Conservation (phyloP, 2,329 filamentous ascomycete species). For the Ilyonectria destructans region DNA sequence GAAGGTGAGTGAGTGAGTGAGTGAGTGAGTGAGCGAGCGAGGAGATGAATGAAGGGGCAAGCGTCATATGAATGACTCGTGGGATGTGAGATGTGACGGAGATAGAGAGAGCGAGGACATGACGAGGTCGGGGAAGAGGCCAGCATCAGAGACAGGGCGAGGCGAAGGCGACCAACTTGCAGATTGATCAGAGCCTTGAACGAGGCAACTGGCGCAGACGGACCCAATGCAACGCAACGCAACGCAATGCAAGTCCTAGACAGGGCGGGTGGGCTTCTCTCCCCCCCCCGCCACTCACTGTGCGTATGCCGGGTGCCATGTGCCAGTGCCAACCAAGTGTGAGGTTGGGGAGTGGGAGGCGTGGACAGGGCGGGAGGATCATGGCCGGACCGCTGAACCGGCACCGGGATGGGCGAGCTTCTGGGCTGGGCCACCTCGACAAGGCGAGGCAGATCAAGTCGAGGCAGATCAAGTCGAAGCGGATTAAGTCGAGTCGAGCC, state of each 20-base stretch:
- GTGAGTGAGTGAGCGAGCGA: not conserved
- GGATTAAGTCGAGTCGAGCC: not conserved
- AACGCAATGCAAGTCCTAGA: constrained; percentile 14
- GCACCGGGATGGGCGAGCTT: constrained; percentile 2
- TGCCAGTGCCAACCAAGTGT: not conserved
- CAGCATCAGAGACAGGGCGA: not conserved
- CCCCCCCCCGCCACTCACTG: constrained; percentile 10
- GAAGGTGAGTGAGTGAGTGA: not conserved
- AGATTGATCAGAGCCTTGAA: constrained; percentile 7
- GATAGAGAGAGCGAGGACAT: not conserved
- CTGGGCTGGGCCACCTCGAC: not conserved
- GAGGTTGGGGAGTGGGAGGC: constrained; percentile 5
- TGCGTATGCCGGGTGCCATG: not conserved
- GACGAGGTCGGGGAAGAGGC: not conserved
- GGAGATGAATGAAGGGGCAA: constrained; percentile 8
- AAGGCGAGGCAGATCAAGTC: not conserved
- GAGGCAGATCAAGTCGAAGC: not conserved
- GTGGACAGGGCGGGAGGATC: not conserved
- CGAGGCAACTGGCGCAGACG: constrained; percentile 7
- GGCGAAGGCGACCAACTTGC: constrained; percentile 1
- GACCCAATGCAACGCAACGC: constrained; percentile 13
- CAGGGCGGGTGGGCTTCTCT: constrained; percentile 17
- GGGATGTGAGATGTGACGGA: constrained; percentile 4
- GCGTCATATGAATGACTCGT: constrained; percentile 8
- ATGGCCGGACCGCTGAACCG: constrained; percentile 7